Conservation (phyloP, 345 rosid species). For the Limnanthes douglasii region DNA sequence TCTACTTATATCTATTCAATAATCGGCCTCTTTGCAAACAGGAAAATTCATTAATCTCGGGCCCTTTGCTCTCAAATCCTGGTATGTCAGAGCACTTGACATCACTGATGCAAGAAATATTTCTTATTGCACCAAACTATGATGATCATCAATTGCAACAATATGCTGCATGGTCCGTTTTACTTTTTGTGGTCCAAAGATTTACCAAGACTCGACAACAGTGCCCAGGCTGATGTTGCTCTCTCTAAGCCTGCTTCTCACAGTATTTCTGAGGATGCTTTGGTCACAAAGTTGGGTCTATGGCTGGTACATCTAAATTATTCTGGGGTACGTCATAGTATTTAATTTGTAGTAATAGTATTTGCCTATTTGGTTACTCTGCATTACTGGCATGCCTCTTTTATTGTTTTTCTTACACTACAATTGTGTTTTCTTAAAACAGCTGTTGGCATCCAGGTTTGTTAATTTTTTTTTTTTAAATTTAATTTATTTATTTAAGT, state of each 20-base stretch:
- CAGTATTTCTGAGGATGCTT: slow-evolving; percentile 43
- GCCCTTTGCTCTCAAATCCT: slow-evolving; percentile 45
- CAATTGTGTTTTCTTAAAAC: too few relatives aligned
- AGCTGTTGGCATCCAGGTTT: too few relatives aligned
- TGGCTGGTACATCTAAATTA: slow-evolving; percentile 40
- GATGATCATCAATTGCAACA: slow-evolving; percentile 55
- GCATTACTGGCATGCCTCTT: too few relatives aligned
- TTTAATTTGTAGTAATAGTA: too few relatives aligned
- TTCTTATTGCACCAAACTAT: slow-evolving; percentile 63
- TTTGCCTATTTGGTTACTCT: too few relatives aligned
- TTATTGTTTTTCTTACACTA: too few relatives aligned
- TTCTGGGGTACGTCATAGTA: slow-evolving; percentile 35
- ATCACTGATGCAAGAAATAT: slow-evolving; percentile 63
- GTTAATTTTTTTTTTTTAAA: too few relatives aligned
- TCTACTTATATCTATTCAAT: too few relatives aligned
- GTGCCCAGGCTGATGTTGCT: slow-evolving; percentile 14
- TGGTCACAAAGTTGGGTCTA: slow-evolving; percentile 50
- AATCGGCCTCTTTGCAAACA: slow-evolving; percentile 20
- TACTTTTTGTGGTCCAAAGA: slow-evolving; percentile 64
- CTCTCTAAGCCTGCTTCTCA: slow-evolving; percentile 28
- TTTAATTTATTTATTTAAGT: too few relatives aligned
- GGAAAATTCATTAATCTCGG: slow-evolving; percentile 40
- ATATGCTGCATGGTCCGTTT: slow-evolving; percentile 78
- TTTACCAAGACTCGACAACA: slow-evolving; percentile 12
- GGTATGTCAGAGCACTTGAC: slow-evolving; percentile 36